Conservation (phyloP, 2,329 filamentous ascomycete genomes). For the Blumeria hordei region DNA sequence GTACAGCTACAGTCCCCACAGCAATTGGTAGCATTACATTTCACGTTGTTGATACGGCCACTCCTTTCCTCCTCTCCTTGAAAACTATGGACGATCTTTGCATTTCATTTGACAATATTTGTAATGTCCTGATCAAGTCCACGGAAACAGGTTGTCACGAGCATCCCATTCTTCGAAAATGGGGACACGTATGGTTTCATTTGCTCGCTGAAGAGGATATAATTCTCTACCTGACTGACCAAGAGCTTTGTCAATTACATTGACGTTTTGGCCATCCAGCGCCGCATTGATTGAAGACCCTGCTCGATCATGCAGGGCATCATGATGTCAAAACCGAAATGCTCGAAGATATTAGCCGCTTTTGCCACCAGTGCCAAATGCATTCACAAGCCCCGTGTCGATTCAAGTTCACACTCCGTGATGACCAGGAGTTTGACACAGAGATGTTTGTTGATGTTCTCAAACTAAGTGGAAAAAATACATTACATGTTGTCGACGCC, state of each 20-base stretch:
- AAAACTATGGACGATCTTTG: not conserved
- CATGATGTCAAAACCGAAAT: not conserved
- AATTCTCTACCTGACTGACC: not conserved
- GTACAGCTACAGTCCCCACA: not conserved
- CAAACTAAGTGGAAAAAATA: no score
- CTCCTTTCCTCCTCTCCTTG: not conserved
- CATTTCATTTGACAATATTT: not conserved
- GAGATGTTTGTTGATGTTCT: constrained; percentile 1
- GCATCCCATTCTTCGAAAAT: not conserved
- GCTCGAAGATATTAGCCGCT: not conserved
- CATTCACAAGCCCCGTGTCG: not conserved
- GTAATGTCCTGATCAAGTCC: not conserved
- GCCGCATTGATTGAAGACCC: not conserved
- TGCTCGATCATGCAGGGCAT: not conserved
- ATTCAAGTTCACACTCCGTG: constrained; percentile 2
- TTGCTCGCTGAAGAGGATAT: not conserved
- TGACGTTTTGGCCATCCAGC: not conserved
- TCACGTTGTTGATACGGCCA: not conserved
- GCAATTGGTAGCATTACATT: not conserved
- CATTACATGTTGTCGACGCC: not conserved
- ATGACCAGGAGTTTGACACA: constrained; percentile 1
- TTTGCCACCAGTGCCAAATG: not conserved
- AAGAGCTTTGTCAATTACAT: not conserved
- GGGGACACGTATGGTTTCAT: not conserved
- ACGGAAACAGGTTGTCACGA: not conserved